Evolutionary conservation across 2,329 filamentous ascomycete genomes (phyloP).

Genomic region (Coniochaeta sp.): DNA sequence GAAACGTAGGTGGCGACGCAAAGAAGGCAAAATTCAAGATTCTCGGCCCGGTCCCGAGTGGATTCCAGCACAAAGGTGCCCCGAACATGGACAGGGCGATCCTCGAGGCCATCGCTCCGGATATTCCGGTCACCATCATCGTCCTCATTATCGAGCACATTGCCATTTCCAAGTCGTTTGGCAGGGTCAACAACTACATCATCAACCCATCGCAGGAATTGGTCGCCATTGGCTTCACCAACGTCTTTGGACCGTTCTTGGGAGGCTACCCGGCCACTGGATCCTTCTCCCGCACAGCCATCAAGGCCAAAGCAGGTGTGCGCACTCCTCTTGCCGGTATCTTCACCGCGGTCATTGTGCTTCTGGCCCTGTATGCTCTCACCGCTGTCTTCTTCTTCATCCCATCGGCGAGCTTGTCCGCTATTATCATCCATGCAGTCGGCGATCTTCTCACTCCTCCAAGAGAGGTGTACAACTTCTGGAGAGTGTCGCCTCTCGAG

Average conservation of each 20-base stretch:
- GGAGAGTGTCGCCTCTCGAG: constrained; percentile 67
- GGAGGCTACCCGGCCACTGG: constrained; percentile 91
- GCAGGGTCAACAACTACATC: constrained; percentile 93
- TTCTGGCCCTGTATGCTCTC: constrained; percentile 71
- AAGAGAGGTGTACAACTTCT: constrained; percentile 69
- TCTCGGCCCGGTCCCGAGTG: constrained; percentile 68
- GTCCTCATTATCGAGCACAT: constrained; percentile 96
- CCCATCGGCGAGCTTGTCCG: constrained; percentile 61
- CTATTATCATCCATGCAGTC: constrained; percentile 78
- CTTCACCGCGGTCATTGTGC: constrained; percentile 68
- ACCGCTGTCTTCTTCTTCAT: constrained; percentile 78
- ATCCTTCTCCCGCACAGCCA: constrained; percentile 61
- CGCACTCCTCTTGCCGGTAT: constrained; percentile 71
- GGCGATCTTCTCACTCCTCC: constrained; percentile 68
- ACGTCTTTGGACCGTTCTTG: constrained; percentile 84
- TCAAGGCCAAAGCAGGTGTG: constrained; percentile 78
- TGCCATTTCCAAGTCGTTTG: constrained; percentile 95
- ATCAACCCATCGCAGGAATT: constrained; percentile 96
- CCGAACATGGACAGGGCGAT: constrained; percentile 61
- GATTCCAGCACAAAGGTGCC: constrained; percentile 74
- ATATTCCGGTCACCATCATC: constrained; percentile 81
- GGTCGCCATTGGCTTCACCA: constrained; percentile 87
- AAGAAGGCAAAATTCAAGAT: constrained; percentile 61
- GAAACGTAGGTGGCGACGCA: constrained; percentile 37
- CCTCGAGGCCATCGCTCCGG: constrained; percentile 57